Evolutionary conservation across 2,329 filamentous ascomycete species (phyloP).

Genomic region (Alternaria triticina): DNA sequence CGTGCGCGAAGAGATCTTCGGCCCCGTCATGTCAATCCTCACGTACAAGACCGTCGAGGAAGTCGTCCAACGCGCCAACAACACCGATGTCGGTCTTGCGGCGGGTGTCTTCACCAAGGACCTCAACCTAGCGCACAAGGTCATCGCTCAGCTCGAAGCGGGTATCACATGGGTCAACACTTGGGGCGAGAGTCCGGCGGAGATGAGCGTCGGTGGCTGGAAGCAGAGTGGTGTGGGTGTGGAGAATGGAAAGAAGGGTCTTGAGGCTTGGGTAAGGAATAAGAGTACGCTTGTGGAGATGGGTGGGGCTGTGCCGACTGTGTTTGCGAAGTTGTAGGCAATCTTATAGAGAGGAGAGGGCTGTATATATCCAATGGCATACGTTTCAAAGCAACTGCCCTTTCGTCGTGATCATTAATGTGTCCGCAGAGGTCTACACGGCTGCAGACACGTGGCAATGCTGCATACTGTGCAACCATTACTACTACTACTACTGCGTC

Average conservation of each 20-base stretch:
- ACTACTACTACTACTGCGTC: no score
- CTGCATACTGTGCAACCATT: no score
- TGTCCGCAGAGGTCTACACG: no score
- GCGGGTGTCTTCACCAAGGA: slow-evolving; percentile 84
- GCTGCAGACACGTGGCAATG: no score
- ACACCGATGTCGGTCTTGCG: slow-evolving; percentile 78
- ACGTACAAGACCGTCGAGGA: slow-evolving; percentile 74
- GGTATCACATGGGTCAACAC: slow-evolving; percentile 94
- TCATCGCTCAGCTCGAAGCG: slow-evolving; percentile 74
- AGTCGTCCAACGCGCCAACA: slow-evolving; percentile 74
- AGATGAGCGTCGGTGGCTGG: slow-evolving; percentile 93
- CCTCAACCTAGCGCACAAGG: slow-evolving; percentile 73
- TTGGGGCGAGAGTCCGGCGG: slow-evolving; percentile 89
- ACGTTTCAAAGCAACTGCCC: no score
- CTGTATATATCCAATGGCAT: no score
- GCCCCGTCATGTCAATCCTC: slow-evolving; percentile 83
- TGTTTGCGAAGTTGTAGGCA: slow-evolving; percentile 60
- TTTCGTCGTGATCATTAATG: no score
- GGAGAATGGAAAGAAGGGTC: slow-evolving; percentile 80
- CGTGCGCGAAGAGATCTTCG: slow-evolving; percentile 84
- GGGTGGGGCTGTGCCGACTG: slow-evolving; percentile 71
- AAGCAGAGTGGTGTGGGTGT: slow-evolving; percentile 88
- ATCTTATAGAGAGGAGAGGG: no score
- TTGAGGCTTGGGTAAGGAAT: slow-evolving; percentile 83
- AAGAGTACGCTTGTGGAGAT: slow-evolving; percentile 90